These are phyloP conservation scores for Saccharomycopsis sp. DNA, from an alignment of 805 yeast species.

Conservation along the genomic window DNA sequence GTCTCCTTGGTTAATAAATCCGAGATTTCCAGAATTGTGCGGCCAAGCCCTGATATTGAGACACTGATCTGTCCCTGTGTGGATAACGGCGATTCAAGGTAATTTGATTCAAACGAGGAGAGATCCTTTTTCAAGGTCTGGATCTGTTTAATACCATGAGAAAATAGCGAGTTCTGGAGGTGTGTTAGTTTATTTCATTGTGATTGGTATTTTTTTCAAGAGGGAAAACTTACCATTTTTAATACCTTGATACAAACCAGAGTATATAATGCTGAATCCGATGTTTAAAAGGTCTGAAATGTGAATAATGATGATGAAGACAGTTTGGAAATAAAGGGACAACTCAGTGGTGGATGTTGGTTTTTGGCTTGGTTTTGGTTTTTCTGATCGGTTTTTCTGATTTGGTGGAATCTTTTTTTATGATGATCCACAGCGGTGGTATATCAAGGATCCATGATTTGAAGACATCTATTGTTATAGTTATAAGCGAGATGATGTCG, in stretches of 20 bases:
- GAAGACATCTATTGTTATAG: no score
- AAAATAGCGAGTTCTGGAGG: slow-evolving; percentile 71
- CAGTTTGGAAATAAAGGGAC: neutral
- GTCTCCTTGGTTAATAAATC: slow-evolving; percentile 53
- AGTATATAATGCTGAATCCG: no score
- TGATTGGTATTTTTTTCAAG: neutral
- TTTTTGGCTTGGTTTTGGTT: neutral
- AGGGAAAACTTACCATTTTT: no score
- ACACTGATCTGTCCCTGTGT: slow-evolving; percentile 62
- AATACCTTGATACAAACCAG: no score
- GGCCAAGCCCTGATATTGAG: slow-evolving; percentile 63
- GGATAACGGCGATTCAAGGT: slow-evolving; percentile 66
- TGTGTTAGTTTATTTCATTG: neutral
- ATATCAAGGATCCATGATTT: no score
- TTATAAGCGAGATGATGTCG: no score
- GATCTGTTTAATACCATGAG: slow-evolving; percentile 84
- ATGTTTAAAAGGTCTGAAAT: no score
- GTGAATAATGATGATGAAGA: neutral
- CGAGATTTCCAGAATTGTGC: slow-evolving; percentile 68
- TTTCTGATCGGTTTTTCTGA: neutral
- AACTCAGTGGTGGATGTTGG: neutral
- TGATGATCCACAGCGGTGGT: no score
- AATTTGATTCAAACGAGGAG: slow-evolving; percentile 54
- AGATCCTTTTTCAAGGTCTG: slow-evolving; percentile 67
- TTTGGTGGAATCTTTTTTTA: no score